Conservation (phyloP, 2,329 filamentous ascomycete species). For the Pseudogymnoascus verrucosus region DNA sequence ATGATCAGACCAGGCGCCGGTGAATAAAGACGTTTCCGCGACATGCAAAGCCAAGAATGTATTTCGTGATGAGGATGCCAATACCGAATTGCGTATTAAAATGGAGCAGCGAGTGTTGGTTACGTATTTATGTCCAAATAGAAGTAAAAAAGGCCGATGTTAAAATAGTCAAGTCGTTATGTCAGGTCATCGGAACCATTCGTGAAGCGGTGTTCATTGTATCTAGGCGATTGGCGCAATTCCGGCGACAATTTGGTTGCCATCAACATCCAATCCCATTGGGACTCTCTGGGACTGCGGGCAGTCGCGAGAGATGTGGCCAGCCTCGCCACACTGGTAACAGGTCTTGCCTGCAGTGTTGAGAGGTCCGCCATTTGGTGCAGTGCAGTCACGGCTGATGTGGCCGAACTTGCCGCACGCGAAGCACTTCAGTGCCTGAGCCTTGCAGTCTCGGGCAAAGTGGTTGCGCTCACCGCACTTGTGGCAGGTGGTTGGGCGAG, state of each 20-base stretch:
- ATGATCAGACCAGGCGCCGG: conserved; percentile 28
- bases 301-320: conserved; percentile 94
- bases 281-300: conserved; percentile 52
- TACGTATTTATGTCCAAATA: conserved; percentile 25
- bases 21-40: conserved; percentile 23
- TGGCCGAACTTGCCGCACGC: conserved; percentile 61
- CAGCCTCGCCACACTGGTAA: conserved; percentile 93
- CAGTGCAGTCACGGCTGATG: conserved; percentile 72
- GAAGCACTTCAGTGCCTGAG: conserved; percentile 72
- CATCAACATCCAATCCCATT: conserved; percentile 37
- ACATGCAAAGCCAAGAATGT: conserved; percentile 13
- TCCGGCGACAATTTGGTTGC: conserved; percentile 30
- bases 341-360: conserved; percentile 97
- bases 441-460: conserved; percentile 91
- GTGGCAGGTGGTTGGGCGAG: conserved; percentile 63
- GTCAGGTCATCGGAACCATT: conserved; percentile 29
- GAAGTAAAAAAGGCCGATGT: conserved; percentile 26
- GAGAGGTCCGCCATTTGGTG: conserved; percentile 88
- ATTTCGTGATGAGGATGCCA: conserved; percentile 9
- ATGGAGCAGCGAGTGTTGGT: conserved; percentile 14
- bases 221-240: conserved; percentile 38
- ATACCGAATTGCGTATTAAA: conserved; percentile 24
- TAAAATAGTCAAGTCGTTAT: conserved; percentile 18
- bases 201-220: conserved; percentile 19
- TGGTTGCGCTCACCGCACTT: conserved; percentile 87